Evolutionary conservation across 257 asterid genomes (phyloP), one percentile per base, ranked within the genome.

Genomic region (Fraxinus excelsior): DNA sequence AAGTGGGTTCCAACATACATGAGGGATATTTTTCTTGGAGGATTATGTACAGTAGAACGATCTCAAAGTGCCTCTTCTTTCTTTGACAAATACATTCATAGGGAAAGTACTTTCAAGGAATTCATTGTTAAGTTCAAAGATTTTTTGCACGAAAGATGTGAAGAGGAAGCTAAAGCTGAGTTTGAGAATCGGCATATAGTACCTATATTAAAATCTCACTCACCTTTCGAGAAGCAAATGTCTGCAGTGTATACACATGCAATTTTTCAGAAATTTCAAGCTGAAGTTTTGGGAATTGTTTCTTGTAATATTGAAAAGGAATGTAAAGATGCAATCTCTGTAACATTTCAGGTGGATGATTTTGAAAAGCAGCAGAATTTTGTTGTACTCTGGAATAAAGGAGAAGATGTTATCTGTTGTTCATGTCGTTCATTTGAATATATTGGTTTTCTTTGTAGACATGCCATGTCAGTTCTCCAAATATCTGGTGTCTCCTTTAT

Each of bases 191-290:
- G 10, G 70, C 71, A 70, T 29, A 66, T 44, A 66, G 73, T 51
- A 60, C 84, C 76, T 40, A 51, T 29, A 6, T 67, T 82, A 75
- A 66, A 77, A 68, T 79, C 88, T 71, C 73, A 44, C 31, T 83
- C 86, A 38, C 83, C 91, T 62, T 82, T 86, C 35, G 92, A 88
- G 87, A 82, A 80, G 75, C 88, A 88, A 76, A 83, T 86, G 89
- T 80, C 84, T 70, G 44, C 58, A 49, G 76, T 88, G 56, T 88
- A 88, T 70, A 85, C 92, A 7, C 73, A 70, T 73, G 69, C 83
- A 7, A 26, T 78, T 29, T 88, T 77, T 75, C 60, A 58, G 75
- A 80, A 78, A 72, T 89, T 89, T 79, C 92, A 86, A 74, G 78
- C 75, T 49, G 93, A 89, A 77, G 85, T 84, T 67, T 76, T 71